Conservation (phyloP, 768 basidiomycete species). For the Suillus hirtellus region DNA sequence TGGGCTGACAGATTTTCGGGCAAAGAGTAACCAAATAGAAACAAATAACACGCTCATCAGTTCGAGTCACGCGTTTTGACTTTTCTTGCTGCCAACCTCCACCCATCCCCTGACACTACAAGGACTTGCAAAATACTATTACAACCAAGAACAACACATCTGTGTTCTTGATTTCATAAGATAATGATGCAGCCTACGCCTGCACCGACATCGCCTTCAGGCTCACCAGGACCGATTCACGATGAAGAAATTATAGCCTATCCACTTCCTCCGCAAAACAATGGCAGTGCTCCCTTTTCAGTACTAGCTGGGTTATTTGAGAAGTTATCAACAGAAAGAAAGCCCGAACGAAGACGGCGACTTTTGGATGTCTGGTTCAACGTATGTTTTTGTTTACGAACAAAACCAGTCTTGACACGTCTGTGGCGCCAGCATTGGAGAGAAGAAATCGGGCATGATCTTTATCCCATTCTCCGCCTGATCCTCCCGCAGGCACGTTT, state of each 20-base stretch:
- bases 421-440: slow-evolving; percentile 70
- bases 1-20: background rate
- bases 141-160: background rate
- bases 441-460: slow-evolving; percentile 77
- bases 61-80: slow-evolving; percentile 7
- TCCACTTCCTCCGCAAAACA: slow-evolving; percentile 62
- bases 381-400: slow-evolving; percentile 44
- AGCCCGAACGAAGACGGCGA: slow-evolving; percentile 71
- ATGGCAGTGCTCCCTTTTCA: slow-evolving; percentile 67
- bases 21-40: slow-evolving; percentile 13
- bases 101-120: background rate
- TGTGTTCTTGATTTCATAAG: background rate
- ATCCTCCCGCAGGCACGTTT: slow-evolving; percentile 80
- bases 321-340: slow-evolving; percentile 68
- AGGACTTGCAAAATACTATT: background rate
- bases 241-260: slow-evolving; percentile 39
- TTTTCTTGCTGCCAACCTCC: background rate
- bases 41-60: slow-evolving; percentile 23
- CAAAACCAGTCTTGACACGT: slow-evolving; percentile 15
- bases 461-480: slow-evolving; percentile 88
- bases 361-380: slow-evolving; percentile 78
- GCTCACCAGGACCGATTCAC: slow-evolving; percentile 37
- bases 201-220: slow-evolving; percentile 58
- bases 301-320: slow-evolving; percentile 74
- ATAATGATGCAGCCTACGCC: slow-evolving; percentile 64